phyloP scores from a whole-genome alignment of 352 stramenopile species.

The Phytophthora hibernalis region DNA sequence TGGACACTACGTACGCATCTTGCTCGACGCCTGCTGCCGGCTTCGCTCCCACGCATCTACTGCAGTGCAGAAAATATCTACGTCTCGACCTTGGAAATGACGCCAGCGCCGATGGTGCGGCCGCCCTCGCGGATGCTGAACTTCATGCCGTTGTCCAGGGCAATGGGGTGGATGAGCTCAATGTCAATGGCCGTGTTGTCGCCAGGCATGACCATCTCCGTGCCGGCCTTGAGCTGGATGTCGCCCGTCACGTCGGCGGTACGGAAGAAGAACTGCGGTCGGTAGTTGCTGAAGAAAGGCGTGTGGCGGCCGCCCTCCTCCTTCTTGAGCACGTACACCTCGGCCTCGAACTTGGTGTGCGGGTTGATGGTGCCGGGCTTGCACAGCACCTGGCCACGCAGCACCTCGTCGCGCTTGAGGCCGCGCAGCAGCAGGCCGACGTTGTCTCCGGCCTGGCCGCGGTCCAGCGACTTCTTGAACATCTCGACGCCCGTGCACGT shows the following conservation, averaged over 20 bases:
- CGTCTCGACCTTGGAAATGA: slow-evolving; percentile 92
- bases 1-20: slow-evolving; percentile 22
- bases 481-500: slow-evolving; percentile 95
- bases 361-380: slow-evolving; percentile 89
- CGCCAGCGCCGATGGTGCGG: slow-evolving; percentile 95
- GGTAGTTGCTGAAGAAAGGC: slow-evolving; percentile 97
- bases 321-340: slow-evolving; percentile 97
- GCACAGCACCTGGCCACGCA: slow-evolving; percentile 90
- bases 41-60: slow-evolving; percentile 27
- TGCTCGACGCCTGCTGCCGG: slow-evolving; percentile 9
- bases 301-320: slow-evolving; percentile 97
- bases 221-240: slow-evolving; percentile 85
- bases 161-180: slow-evolving; percentile 93
- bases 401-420: slow-evolving; percentile 95
- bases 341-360: slow-evolving; percentile 95
- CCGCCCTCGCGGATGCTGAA: slow-evolving; percentile 97
- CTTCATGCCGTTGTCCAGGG: slow-evolving; percentile 92
- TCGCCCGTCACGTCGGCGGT: slow-evolving; percentile 96
- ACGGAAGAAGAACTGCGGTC: slow-evolving; percentile 98
- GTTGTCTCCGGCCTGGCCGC: slow-evolving; percentile 96
- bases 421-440: slow-evolving; percentile 94
- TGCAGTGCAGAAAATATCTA: slow-evolving; percentile 54
- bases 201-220: slow-evolving; percentile 96
- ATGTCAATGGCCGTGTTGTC: slow-evolving; percentile 95
- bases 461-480: slow-evolving; percentile 96